Base-by-base conservation (phyloP, 495 filamentous ascomycete species). In the Penicillium odoratum region DNA sequence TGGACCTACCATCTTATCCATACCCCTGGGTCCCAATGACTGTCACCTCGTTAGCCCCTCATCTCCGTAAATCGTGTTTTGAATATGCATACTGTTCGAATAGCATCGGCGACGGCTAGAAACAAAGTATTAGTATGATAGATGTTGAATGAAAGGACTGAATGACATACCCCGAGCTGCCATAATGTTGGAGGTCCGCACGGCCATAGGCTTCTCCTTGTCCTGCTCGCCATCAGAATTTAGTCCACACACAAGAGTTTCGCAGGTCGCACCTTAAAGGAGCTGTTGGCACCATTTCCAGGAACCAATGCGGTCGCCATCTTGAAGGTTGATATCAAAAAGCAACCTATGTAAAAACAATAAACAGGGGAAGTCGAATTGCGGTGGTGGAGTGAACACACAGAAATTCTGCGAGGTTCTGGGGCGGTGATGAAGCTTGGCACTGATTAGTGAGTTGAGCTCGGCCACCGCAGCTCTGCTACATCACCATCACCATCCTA, bases 121-220 rank as follows among this genome's bases (percentile, higher is more conserved):
- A 52, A 59, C n/a, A 36, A 31, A 34, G 30, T 9, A 55, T 72
- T 54, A 72, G 61, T 28, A 11, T 36, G n/a, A 38, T 26, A 26
- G 25, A 51, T 29, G 1, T 28, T 36, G 7, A 30, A 38, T n/a
- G 29, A 11, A 25, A 36, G 30, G 4, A 50, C 29, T 44, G 15
- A 29, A 40, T 31, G 16, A 63, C 68, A 72, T 85, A 94, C 91
- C 91, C 90, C 93, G 87, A 63, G 94, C 94, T 63, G 94, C 94
- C 64, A 96, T 87, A 75, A 98, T 98, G 75, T 98, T 98, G 57
- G 90, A 88, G 53, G 87, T 89, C 57, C 94, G 90, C 61, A 98
- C 94, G 52, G 94, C 95, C 81, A 90, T 85, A 58, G 94, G 94
- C 89, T 98, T 98, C 81, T 96, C 93, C 84, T 97, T 98, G 76